Conservation (phyloP, 805 yeast genomes). For the Isabelozyma gotoi region DNA sequence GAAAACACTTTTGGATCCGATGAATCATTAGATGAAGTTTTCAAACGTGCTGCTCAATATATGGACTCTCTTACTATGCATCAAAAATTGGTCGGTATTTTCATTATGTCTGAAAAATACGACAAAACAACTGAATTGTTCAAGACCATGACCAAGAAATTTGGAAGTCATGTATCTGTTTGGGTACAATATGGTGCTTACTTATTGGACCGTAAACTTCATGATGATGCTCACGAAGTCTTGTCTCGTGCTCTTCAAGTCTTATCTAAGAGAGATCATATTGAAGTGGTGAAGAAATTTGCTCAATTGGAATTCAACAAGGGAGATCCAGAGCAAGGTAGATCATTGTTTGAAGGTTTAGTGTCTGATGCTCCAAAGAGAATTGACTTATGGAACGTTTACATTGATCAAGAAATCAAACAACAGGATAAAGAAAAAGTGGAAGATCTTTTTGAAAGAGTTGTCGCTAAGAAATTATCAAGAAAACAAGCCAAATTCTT, state of each 20-base stretch:
- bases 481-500: constrained; percentile 92
- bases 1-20: constrained; percentile 91
- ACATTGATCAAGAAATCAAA: constrained; percentile 90
- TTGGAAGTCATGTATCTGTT: constrained; percentile 67
- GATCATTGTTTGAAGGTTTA: constrained; percentile 91
- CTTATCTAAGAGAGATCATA: constrained; percentile 69
- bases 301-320: constrained; percentile 83
- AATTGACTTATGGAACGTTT: constrained; percentile 92
- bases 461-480: constrained; percentile 61
- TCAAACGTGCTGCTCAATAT: constrained; percentile 82
- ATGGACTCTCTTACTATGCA: constrained; percentile 88
- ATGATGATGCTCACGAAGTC: constrained; percentile 67
- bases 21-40: constrained; percentile 75
- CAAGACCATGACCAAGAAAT: constrained; percentile 67
- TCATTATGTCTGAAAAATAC: constrained; percentile 67
- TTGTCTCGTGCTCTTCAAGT: constrained; percentile 71
- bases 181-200: constrained; percentile 86
- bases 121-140: constrained; percentile 70
- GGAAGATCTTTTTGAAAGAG: constrained; percentile 82
- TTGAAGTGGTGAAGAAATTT: constrained; percentile 81
- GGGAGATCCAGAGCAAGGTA: constrained; percentile 93
- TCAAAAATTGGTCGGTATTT: constrained; percentile 74
- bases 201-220: constrained; percentile 57
- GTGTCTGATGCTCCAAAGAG: constrained; percentile 87
- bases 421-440: constrained; percentile 60